Base-by-base conservation (phyloP, 257 asterid species). In the Agastache rugosa region DNA sequence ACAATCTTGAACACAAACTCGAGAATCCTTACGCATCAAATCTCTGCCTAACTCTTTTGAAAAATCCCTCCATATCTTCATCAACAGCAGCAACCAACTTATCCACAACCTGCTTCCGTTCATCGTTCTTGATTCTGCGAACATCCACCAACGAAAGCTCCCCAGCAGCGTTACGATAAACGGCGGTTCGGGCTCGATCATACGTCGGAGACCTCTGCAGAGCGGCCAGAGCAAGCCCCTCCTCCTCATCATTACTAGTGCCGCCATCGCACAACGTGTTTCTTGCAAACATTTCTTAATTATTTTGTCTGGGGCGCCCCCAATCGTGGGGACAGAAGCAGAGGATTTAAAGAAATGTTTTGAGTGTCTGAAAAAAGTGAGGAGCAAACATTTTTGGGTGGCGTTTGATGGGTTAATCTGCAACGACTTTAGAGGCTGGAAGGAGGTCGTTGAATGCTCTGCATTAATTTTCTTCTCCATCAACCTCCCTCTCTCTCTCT, bases 11-110 rank as follows among this genome's bases (percentile, higher is more conserved):
- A n/a, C n/a, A n/a, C n/a, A n/a, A n/a, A n/a, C n/a, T n/a, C n/a
- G n/a, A n/a, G n/a, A 58, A 73, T 31, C 75, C 98, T 87, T 85
- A 92, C 98, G 78, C 86, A 69, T 89, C 93, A 66, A 92, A 92
- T 92, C 98, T 86, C 77, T 71, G 81, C 84, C 92, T 87, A 60
- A 89, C 96, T 81, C 91, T 87, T 25, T 31, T 20, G 63, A 90
- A 89, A 76, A 90, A 85, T 73, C 79, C 63, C 79, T 85, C 94
- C 23, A 80, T 66, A 71, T 92, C 93, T 41, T 79, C 94, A 65
- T 83, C 81, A 67, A 90, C 83, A 3, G 83, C 82, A 68, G 59
- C 41, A 66, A 86, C 81, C 82, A 92, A 20, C 83, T 73, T 87
- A 41, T 89, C 96, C 87, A 90, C 56, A 19, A 89, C 87, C 39